These are phyloP conservation scores for Auriscalpium microsporum DNA, from an alignment of 768 basidiomycete species.

Conservation along the genomic window DNA sequence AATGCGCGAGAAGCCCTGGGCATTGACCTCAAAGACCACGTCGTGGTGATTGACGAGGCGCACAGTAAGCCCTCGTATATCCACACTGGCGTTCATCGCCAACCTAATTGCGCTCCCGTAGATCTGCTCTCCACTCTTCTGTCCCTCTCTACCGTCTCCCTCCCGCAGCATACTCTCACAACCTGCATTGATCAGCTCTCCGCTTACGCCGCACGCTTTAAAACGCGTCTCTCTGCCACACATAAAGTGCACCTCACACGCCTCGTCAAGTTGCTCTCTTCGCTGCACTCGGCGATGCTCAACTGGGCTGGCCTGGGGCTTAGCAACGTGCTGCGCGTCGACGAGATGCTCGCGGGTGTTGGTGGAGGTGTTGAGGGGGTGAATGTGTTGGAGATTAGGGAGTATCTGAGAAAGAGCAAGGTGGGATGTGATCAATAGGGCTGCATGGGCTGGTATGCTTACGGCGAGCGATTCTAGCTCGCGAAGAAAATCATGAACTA, in stretches of 20 bases:
- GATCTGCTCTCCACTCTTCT: conserved; percentile 87
- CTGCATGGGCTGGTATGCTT: too few relatives aligned
- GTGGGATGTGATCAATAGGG: conserved; percentile 29
- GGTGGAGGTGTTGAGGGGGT: conserved; percentile 65
- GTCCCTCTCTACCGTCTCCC: conserved; percentile 66
- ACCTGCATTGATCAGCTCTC: conserved; percentile 68
- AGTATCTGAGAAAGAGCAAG: conserved; percentile 79
- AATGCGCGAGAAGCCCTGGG: conserved; percentile 80
- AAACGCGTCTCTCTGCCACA: conserved; percentile 57
- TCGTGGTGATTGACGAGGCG: conserved; percentile 92
- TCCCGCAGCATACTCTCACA: conserved; percentile 48
- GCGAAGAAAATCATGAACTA: conserved; percentile 84
- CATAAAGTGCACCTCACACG: conserved; percentile 80
- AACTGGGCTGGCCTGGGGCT: conserved; percentile 43
- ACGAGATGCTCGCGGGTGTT: conserved; percentile 53
- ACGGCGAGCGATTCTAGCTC: conserved; percentile 29
- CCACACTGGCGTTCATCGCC: background rate
- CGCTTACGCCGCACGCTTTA: conserved; percentile 70
- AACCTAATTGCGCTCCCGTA: conserved; percentile 21
- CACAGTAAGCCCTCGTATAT: conserved; percentile 62
- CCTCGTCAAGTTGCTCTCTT: conserved; percentile 62
- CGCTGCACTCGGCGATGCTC: conserved; percentile 49
- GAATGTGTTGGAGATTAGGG: conserved; percentile 76
- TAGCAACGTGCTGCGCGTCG: conserved; percentile 60
- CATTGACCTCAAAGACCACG: conserved; percentile 75